Conservation (phyloP, 106 monocot species). For the Dendrobium nobile region DNA sequence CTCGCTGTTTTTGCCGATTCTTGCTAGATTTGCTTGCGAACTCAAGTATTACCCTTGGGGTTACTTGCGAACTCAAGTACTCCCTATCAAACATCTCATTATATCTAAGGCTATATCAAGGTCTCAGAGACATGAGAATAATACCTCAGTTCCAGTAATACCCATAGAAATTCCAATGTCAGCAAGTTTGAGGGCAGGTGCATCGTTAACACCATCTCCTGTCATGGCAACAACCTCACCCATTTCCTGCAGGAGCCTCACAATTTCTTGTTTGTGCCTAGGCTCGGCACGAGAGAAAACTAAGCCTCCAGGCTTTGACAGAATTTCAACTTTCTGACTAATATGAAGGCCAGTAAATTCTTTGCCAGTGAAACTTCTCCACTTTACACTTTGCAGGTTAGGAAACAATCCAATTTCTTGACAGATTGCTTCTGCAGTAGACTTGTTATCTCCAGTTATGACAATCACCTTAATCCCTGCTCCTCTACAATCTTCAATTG, state of each 20-base stretch:
- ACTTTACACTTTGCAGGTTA: conserved; percentile 11
- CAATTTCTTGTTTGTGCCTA: conserved; percentile 64
- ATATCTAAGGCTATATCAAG: background rate
- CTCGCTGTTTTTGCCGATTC: too few relatives aligned
- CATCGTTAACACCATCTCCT: conserved; percentile 74
- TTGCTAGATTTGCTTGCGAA: too few relatives aligned
- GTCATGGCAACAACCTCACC: conserved; percentile 82
- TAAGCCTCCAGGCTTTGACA: conserved; percentile 32
- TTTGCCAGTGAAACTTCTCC: conserved; percentile 56
- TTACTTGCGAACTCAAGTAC: too few relatives aligned
- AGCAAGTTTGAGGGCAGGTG: conserved; percentile 65
- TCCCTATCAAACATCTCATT: background rate
- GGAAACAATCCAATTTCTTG: conserved; percentile 53
- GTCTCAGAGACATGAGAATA: background rate
- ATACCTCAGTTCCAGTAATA: conserved; percentile 62
- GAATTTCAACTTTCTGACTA: conserved; percentile 24
- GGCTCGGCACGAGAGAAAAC: conserved; percentile 70
- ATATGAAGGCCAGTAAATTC: conserved; percentile 36
- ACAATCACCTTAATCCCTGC: conserved; percentile 64
- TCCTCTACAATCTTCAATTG: conserved; percentile 56
- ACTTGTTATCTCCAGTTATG: conserved; percentile 72
- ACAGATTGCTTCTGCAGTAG: conserved; percentile 70
- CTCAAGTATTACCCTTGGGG: too few relatives aligned
- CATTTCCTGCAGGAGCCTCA: conserved; percentile 48
- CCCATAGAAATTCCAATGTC: conserved; percentile 74